phyloP scores from a whole-genome alignment of 2,329 filamentous ascomycete species.

The Fusarium proliferatum region DNA sequence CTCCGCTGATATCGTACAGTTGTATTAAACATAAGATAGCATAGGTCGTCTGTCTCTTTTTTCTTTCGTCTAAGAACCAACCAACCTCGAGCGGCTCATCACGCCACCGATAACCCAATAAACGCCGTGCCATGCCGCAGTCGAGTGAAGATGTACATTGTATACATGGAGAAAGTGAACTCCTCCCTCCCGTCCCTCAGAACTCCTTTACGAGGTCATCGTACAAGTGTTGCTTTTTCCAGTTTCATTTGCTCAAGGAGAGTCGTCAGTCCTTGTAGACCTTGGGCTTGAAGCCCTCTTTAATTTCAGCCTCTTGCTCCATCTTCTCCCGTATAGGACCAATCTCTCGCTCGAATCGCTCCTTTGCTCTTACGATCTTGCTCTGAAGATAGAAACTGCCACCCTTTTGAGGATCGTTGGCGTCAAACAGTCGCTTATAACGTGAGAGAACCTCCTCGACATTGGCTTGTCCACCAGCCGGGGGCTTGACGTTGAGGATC shows the following conservation, averaged over 20 bases:
- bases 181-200: conserved; percentile 21
- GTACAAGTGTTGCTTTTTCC: conserved; percentile 32
- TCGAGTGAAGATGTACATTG: conserved; percentile 65
- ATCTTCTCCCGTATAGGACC: conserved; percentile 76
- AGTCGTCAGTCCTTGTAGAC: conserved; percentile 81
- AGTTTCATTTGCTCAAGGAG: not conserved
- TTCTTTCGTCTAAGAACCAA: conserved; percentile 45
- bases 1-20: conserved; percentile 44
- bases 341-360: conserved; percentile 90
- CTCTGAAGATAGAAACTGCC: conserved; percentile 99
- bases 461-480: conserved; percentile 76
- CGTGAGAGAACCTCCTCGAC: conserved; percentile 83
- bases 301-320: conserved; percentile 79
- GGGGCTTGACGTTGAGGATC: conserved; percentile 95
- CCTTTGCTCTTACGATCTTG: conserved; percentile 91
- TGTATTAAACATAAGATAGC: conserved; percentile 46
- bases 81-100: conserved; percentile 47
- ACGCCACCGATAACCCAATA: conserved; percentile 47
- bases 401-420: conserved; percentile 93
- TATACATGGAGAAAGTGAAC: conserved; percentile 47
- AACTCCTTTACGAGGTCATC: conserved; percentile 36
- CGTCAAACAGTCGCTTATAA: conserved; percentile 95
- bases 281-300: conserved; percentile 94
- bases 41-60: conserved; percentile 45
- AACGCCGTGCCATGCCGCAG: conserved; percentile 65